phyloP scores from a whole-genome alignment of 2,329 filamentous ascomycete genomes.

The Seiridium cupressi region DNA sequence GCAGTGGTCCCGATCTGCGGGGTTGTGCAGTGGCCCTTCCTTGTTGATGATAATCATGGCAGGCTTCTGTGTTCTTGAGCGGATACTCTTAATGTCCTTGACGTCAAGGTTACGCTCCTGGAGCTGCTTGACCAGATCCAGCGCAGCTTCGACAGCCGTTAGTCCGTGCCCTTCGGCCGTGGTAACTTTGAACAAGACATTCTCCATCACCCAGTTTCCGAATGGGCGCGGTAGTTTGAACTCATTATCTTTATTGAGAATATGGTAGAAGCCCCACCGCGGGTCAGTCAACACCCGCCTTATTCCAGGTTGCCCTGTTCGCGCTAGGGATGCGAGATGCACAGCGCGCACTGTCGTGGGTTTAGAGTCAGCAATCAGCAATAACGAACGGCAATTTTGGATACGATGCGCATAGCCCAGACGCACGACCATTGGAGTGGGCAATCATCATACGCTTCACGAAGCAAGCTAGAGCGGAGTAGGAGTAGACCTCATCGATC shows the following conservation, averaged over 20 bases:
- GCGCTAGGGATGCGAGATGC: neutral
- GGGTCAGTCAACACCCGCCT: neutral
- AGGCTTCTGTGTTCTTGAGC: constrained; percentile 4
- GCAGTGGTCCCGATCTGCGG: constrained; percentile 20
- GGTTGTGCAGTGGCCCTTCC: constrained; percentile 15
- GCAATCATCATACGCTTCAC: too few species aligned
- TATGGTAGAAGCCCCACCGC: neutral
- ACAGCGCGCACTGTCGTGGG: neutral
- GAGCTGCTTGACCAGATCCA: constrained; percentile 11
- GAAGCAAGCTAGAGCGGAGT: too few species aligned
- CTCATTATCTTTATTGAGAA: neutral
- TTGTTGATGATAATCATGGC: constrained; percentile 20
- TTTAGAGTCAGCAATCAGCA: too few species aligned
- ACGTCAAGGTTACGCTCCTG: constrained; percentile 3
- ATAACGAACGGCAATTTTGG: too few species aligned
- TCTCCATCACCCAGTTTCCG: constrained; percentile 12
- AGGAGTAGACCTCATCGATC: too few species aligned
- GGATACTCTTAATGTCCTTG: neutral
- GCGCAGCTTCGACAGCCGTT: constrained; percentile 13
- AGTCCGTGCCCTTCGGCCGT: constrained; percentile 17
- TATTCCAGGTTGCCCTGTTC: neutral
- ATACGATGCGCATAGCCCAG: too few species aligned
- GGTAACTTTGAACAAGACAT: constrained; percentile 17
- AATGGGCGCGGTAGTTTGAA: neutral
- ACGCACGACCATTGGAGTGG: too few species aligned